Conservation (phyloP, 75 land plant species). For the Picea glauca region DNA sequence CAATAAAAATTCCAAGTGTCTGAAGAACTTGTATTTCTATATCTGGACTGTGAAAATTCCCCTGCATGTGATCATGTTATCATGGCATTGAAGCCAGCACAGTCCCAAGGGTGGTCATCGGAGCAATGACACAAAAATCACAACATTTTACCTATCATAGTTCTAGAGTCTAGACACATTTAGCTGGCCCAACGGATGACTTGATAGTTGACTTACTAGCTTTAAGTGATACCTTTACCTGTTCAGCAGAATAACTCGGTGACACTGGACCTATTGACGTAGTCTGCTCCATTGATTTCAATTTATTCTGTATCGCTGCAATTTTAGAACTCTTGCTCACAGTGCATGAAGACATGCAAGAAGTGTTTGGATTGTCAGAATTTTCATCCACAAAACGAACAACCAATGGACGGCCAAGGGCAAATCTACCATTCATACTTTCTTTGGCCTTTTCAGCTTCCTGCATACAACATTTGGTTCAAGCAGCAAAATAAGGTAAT, state of each 20-base stretch:
- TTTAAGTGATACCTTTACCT: neutral
- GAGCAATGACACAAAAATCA: neutral
- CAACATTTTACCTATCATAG: neutral
- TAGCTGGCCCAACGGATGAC: neutral
- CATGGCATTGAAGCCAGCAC: neutral
- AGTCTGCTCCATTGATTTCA: conserved; percentile 57
- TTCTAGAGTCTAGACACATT: neutral
- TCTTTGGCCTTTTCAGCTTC: conserved; percentile 68
- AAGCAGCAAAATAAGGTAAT: neutral
- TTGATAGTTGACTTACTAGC: neutral
- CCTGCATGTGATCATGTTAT: neutral
- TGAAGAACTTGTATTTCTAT: neutral
- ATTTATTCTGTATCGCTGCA: conserved; percentile 66
- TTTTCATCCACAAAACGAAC: conserved; percentile 70
- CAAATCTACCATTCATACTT: conserved; percentile 67
- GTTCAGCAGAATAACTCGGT: neutral
- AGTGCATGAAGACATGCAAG: conserved; percentile 20
- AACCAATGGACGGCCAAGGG: conserved; percentile 68
- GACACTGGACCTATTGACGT: neutral
- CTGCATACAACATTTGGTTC: conserved; percentile 31
- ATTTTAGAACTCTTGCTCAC: conserved; percentile 48
- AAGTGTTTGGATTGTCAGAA: conserved; percentile 7
- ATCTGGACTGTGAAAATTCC: neutral
- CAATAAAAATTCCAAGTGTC: neutral
- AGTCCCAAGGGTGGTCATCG: neutral